phyloP scores from a whole-genome alignment of 1,139 yeast species.

The Hansenula sp. region DNA sequence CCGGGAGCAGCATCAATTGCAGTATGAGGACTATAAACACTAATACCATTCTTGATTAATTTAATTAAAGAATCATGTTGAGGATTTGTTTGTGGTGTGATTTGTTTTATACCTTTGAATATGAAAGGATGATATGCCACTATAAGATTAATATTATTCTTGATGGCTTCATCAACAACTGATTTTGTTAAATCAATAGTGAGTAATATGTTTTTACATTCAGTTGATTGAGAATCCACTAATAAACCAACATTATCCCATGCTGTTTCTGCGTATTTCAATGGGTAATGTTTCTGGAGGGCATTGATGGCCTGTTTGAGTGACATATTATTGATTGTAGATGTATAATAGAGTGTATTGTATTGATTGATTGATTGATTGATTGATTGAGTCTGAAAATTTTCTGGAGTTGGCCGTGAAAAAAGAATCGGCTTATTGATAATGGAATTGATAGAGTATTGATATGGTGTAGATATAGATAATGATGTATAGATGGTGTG shows the following conservation, averaged over 20 bases:
- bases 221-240: conserved; percentile 50
- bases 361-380: too few relatives aligned
- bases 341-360: too few relatives aligned
- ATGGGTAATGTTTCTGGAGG: conserved; percentile 69
- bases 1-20: conserved; percentile 89
- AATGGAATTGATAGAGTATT: too few relatives aligned
- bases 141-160: conserved; percentile 43
- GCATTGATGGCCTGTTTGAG: conserved; percentile 44
- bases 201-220: conserved; percentile 61
- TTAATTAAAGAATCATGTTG: conserved; percentile 76
- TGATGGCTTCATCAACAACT: conserved; percentile 84
- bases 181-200: conserved; percentile 81
- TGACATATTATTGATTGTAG: conserved; percentile 21
- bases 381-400: too few relatives aligned
- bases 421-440: too few relatives aligned
- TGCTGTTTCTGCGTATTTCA: conserved; percentile 69
- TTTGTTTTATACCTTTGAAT: conserved; percentile 80
- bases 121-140: conserved; percentile 95
- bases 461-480: too few relatives aligned
- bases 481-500: too few relatives aligned
- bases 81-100: conserved; percentile 55
- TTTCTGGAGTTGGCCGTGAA: neutral
- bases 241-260: conserved; percentile 96
- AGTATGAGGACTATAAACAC: conserved; percentile 94
- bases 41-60: conserved; percentile 68